phyloP scores from a whole-genome alignment of 345 rosid genomes.

The Linum usitatissimum region DNA sequence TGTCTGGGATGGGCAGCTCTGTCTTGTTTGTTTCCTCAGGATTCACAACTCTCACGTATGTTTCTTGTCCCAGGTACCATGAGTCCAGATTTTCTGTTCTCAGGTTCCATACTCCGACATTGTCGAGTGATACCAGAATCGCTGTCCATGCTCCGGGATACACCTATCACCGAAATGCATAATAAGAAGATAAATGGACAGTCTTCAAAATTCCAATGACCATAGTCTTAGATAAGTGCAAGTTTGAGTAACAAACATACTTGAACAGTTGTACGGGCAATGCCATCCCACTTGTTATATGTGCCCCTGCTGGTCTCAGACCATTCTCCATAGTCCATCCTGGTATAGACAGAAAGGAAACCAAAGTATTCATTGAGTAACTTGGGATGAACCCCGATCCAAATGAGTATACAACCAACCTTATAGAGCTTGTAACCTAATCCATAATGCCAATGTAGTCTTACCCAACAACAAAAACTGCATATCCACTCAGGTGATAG shows the following conservation, averaged over 20 bases:
- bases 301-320: conserved; percentile 93
- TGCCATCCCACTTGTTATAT: conserved; percentile 97
- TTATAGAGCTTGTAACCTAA: background rate
- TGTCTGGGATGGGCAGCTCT: conserved; percentile 69
- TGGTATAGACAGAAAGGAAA: conserved; percentile 23
- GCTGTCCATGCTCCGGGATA: conserved; percentile 99
- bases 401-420: background rate
- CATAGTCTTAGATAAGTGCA: no score
- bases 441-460: conserved; percentile 11
- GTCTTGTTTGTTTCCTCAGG: conserved; percentile 91
- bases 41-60: conserved; percentile 78
- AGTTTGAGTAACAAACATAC: conserved; percentile 21
- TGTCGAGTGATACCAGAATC: conserved; percentile 82
- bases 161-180: conserved; percentile 34
- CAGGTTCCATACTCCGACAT: conserved; percentile 93
- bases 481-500: conserved; percentile 91
- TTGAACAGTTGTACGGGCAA: conserved; percentile 85
- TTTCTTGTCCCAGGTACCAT: conserved; percentile 98
- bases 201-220: no score
- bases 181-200: background rate
- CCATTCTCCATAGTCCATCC: conserved; percentile 99
- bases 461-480: conserved; percentile 88
- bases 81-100: conserved; percentile 94
- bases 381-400: background rate
- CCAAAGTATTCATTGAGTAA: background rate